These are phyloP conservation scores for Hypoxylon cercidicola DNA, from an alignment of 495 filamentous ascomycete genomes.

Conservation along the genomic window DNA sequence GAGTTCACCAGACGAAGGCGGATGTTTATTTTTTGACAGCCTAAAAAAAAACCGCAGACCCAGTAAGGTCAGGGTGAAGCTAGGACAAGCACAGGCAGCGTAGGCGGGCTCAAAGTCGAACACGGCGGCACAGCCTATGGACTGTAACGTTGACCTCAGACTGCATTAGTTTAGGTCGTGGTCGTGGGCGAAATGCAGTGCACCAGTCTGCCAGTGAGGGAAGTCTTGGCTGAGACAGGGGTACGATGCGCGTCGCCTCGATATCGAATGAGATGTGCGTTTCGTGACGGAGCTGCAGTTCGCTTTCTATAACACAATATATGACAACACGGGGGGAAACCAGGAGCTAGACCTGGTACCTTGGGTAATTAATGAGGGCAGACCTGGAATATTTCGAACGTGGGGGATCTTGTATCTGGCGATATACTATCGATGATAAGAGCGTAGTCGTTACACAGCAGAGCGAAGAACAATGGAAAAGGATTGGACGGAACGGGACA, in stretches of 20 bases:
- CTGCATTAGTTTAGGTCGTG: conserved; percentile 37
- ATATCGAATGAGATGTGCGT: conserved; percentile 33
- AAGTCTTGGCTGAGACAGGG: conserved; percentile 36
- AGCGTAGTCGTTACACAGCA: conserved; percentile 24
- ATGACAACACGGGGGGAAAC: conserved; percentile 4
- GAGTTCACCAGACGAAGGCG: not conserved
- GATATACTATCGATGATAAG: conserved; percentile 25
- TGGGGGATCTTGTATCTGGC: conserved; percentile 16
- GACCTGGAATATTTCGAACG: not conserved
- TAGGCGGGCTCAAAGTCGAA: conserved; percentile 18
- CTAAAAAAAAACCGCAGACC: not conserved
- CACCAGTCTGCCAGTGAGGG: conserved; percentile 11
- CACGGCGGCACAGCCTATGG: conserved; percentile 28
- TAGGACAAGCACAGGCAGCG: conserved; percentile 22
- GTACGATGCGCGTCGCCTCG: conserved; percentile 42
- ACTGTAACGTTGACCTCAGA: conserved; percentile 49
- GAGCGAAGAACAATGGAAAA: conserved; percentile 19
- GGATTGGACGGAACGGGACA: conserved; percentile 1
- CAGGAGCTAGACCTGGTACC: not conserved
- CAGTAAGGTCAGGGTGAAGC: conserved; percentile 7
- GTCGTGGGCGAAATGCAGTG: conserved; percentile 28
- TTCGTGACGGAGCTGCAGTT: conserved; percentile 15
- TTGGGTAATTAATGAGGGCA: not conserved
- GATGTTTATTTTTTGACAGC: conserved; percentile 1
- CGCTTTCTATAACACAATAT: conserved; percentile 17